A percentile compares a stretch with the other conserved stretches of the same genome.
Evolutionary conservation across 805 yeast genomes (phyloP).

Genomic region (Cyberlindnera mycetangii): DNA sequence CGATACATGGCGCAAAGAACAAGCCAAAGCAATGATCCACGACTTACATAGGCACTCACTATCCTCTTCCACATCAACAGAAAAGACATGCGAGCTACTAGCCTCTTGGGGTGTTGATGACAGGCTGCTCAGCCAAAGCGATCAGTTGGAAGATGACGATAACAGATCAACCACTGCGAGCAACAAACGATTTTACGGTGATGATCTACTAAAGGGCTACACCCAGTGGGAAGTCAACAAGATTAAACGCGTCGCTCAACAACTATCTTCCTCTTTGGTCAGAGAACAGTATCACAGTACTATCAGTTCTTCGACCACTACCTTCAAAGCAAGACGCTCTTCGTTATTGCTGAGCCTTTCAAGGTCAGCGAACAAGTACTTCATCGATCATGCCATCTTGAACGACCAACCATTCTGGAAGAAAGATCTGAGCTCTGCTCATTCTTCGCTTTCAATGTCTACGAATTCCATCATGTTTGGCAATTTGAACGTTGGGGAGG

Average conservation of each 20-base stretch:
- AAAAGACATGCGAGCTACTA: slow-evolving; percentile 23
- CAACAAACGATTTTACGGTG: slow-evolving; percentile 28
- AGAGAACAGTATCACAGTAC: slow-evolving; percentile 15
- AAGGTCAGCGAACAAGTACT: slow-evolving; percentile 19
- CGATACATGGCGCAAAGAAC: slow-evolving; percentile 30
- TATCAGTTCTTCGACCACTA: background rate
- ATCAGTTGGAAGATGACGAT: background rate
- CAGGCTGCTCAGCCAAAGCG: slow-evolving; percentile 9
- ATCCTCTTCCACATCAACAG: slow-evolving; percentile 3
- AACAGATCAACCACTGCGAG: background rate
- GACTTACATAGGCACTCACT: slow-evolving; percentile 20
- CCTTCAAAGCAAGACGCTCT: slow-evolving; percentile 15
- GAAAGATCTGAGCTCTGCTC: slow-evolving; percentile 25
- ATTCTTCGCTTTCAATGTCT: slow-evolving; percentile 27
- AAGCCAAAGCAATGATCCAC: slow-evolving; percentile 23
- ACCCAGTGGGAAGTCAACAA: slow-evolving; percentile 24
- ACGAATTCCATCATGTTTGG: slow-evolving; percentile 28
- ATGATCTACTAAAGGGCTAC: slow-evolving; percentile 22
- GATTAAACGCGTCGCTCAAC: slow-evolving; percentile 26
- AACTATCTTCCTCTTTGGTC: slow-evolving; percentile 23
- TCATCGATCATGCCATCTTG: slow-evolving; percentile 8
- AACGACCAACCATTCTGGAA: slow-evolving; percentile 25
- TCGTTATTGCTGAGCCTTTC: slow-evolving; percentile 23
- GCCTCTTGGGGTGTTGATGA: slow-evolving; percentile 36
- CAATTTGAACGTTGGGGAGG: slow-evolving; percentile 17